phyloP scores from a whole-genome alignment of 164 flowering plant genomes.

The Pachysandra terminalis region DNA sequence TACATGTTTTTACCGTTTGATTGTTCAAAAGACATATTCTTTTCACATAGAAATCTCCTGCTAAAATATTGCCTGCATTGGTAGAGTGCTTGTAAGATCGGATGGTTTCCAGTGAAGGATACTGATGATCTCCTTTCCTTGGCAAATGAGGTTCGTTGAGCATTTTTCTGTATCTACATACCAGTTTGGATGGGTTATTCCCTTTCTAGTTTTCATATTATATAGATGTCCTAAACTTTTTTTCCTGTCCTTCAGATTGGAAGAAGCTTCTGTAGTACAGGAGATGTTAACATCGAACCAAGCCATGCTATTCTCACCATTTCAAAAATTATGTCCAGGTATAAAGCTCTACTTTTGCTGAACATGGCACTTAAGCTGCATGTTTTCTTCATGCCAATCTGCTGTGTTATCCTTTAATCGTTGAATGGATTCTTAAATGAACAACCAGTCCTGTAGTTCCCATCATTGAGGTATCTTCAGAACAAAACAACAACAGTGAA shows the following conservation, averaged over 20 bases:
- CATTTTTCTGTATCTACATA: not conserved
- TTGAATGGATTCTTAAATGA: no score
- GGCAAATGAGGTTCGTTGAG: slow-evolving; percentile 49
- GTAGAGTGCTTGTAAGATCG: slow-evolving; percentile 67
- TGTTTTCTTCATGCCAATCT: no score
- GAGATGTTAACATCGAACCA: slow-evolving; percentile 22
- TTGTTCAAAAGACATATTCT: not conserved
- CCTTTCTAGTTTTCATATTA: not conserved
- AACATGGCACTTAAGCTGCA: no score
- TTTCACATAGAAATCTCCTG: not conserved
- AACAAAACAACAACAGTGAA: no score
- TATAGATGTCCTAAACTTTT: slow-evolving; percentile 3
- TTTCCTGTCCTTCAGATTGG: slow-evolving; percentile 37
- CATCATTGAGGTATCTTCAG: no score
- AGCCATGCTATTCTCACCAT: slow-evolving; percentile 23
- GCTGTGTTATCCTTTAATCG: no score
- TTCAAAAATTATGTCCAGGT: slow-evolving; percentile 61
- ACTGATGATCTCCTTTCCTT: slow-evolving; percentile 45
- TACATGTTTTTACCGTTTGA: no score
- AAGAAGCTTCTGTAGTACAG: slow-evolving; percentile 36
- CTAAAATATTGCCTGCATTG: slow-evolving; percentile 12
- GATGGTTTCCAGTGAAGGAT: slow-evolving; percentile 64
- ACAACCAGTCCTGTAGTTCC: no score
- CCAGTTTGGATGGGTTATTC: not conserved
- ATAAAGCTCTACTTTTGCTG: slow-evolving; percentile 3